Evolutionary conservation across 768 basidiomycete species (phyloP), one percentile per base, ranked within the genome.

Genomic region (Infundibulicybe gibba): DNA sequence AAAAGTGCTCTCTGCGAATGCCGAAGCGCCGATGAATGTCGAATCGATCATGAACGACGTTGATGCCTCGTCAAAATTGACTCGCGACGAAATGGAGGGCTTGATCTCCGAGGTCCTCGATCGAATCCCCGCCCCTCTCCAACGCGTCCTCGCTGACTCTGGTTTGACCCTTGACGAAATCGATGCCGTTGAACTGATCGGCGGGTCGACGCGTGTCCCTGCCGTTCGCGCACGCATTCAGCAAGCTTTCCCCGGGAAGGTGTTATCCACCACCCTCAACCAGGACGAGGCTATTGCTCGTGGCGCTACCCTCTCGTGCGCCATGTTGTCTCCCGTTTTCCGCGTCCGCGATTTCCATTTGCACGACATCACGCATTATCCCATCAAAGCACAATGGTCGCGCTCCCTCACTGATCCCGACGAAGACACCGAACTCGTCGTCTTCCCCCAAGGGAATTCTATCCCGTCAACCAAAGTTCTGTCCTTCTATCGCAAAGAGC

Each of bases 211-310:
- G 2, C 94, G 94, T 68, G 76, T 98, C 46, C 95, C 95, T 17
- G 84, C 94, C 25, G 87, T 98, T 61, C 92, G 94, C 62, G 72
- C 80, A 33, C 80, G 85, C 63, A 94, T 99, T 68, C 83, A 88
- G 60, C 74, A 79, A 30, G 87, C 83, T 52, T 94, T 97, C 70
- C 72, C 74, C 32, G 89, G 87, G 44, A 93, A 93, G 69, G 48
- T 69, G n/a, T 85, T 98, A 54, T 88, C 81, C 14, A 87, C 86
- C 55, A 98, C 97, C 30, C 84, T 95, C 62, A 99, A 98, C 77
- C 92, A 94, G 71, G 97, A 98, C 56, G 97, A 98, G 72, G 94
- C 97, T 49, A 78, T 94, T 56, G 93, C 92, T 8, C 90, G 95
- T 39, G 97, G 95, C 35, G 90, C 94, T 43, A 97, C 97, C 46